Evolutionary conservation across 2,329 filamentous ascomycete species (phyloP).

Genomic region (Diplodia mutila): DNA sequence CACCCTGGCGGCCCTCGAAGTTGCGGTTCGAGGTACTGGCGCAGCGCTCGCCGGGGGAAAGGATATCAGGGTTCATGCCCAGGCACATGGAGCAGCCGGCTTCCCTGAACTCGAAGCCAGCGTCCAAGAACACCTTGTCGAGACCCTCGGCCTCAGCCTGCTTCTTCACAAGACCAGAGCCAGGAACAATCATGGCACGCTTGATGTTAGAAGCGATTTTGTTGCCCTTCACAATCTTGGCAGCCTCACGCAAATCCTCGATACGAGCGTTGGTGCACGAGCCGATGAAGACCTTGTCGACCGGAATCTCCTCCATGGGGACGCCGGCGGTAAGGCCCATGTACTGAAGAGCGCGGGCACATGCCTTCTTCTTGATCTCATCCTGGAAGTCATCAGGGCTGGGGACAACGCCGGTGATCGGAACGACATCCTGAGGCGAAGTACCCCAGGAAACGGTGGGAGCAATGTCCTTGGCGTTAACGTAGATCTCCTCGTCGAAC

Average conservation of each 20-base stretch:
- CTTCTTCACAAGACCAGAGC: conserved; percentile 90
- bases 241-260: conserved; percentile 88
- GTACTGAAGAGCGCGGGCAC: conserved; percentile 84
- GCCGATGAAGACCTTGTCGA: conserved; percentile 98
- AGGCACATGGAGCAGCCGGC: conserved; percentile 99
- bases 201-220: conserved; percentile 88
- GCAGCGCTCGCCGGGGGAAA: conserved; percentile 88
- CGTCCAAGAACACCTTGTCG: conserved; percentile 87
- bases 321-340: conserved; percentile 91
- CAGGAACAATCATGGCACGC: conserved; percentile 94
- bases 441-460: conserved; percentile 98
- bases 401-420: conserved; percentile 89
- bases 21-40: conserved; percentile 96
- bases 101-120: conserved; percentile 97
- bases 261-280: conserved; percentile 98
- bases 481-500: conserved; percentile 86
- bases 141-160: conserved; percentile 91
- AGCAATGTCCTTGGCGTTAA: conserved; percentile 89
- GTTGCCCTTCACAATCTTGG: conserved; percentile 82
- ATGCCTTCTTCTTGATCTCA: conserved; percentile 77
- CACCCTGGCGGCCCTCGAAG: conserved; percentile 95
- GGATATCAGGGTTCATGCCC: conserved; percentile 98
- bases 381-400: conserved; percentile 84
- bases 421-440: conserved; percentile 92
- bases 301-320: conserved; percentile 83